Conservation (phyloP, 768 basidiomycete genomes). For the Mycena olivaceomarginata region DNA sequence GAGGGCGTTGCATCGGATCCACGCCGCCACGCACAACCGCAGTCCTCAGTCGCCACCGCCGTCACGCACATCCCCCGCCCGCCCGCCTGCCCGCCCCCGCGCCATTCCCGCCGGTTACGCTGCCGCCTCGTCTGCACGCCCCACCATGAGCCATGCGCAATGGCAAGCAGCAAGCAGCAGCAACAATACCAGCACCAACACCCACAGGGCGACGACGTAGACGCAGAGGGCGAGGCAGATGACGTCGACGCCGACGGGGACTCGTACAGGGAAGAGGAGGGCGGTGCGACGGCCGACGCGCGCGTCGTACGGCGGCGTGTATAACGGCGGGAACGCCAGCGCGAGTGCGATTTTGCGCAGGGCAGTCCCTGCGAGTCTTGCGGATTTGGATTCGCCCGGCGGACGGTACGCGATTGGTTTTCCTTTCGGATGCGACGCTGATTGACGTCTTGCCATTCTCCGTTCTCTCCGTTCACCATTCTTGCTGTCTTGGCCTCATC, state of each 20-base stretch:
- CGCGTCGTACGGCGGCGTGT: conserved; percentile 23
- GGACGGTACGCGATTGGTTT: conserved; percentile 72
- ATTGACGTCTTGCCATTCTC: conserved; percentile 24
- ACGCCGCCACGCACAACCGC: background rate
- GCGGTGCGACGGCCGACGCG: conserved; percentile 36
- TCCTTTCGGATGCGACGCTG: background rate
- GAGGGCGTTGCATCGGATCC: conserved; percentile 46
- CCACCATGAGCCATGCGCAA: background rate
- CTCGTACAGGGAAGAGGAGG: conserved; percentile 52
- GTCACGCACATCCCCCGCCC: background rate
- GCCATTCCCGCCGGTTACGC: conserved; percentile 34
- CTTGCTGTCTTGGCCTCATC: background rate
- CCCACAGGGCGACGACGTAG: conserved; percentile 43
- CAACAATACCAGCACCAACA: conserved; percentile 5
- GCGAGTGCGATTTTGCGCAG: conserved; percentile 44
- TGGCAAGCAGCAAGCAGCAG: background rate
- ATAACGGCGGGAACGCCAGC: conserved; percentile 18
- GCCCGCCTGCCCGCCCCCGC: conserved; percentile 40
- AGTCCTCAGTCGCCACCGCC: background rate
- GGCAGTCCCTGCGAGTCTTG: conserved; percentile 64
- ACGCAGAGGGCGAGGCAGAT: conserved; percentile 53
- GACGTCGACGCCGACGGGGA: conserved; percentile 48
- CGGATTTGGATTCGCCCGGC: conserved; percentile 75
- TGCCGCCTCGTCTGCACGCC: conserved; percentile 23
- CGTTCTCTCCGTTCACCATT: conserved; percentile 18